Conservation (phyloP, 345 rosid species). For the Eutrema heterophyllum region DNA sequence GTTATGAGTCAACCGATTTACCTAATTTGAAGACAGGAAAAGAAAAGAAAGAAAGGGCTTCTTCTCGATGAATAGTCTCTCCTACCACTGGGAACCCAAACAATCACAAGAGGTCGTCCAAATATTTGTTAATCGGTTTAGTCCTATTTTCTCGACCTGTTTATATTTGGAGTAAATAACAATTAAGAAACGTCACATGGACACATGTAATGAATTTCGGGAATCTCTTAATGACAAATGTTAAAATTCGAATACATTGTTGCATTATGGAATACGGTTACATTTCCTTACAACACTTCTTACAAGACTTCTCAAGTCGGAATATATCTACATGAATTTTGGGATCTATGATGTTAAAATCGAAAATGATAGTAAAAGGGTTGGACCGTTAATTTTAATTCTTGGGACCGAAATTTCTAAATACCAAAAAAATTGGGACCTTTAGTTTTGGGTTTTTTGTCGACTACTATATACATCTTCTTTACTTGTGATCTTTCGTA, state of each 20-base stretch:
- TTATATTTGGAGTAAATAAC: background rate
- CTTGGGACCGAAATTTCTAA: too few species aligned
- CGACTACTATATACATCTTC: too few species aligned
- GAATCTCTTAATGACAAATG: background rate
- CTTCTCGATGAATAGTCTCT: conserved; percentile 7
- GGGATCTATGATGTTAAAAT: too few species aligned
- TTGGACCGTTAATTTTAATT: too few species aligned
- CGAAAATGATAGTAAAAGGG: too few species aligned
- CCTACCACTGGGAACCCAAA: conserved; percentile 1
- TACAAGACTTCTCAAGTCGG: too few species aligned
- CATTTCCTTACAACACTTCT: too few species aligned
- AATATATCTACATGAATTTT: too few species aligned
- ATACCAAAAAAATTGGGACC: too few species aligned
- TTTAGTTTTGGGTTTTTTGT: too few species aligned
- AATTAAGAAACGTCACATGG: background rate
- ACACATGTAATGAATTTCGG: background rate
- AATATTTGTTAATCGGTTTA: background rate
- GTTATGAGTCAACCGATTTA: conserved; percentile 30
- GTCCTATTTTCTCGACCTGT: conserved; percentile 5
- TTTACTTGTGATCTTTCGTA: too few species aligned
- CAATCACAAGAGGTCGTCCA: background rate
- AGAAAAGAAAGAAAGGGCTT: background rate
- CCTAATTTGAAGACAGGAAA: conserved; percentile 3
- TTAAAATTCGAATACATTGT: background rate
- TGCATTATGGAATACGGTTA: too few species aligned